Base-by-base conservation (phyloP, 306 rosid species). In the Carpinus fangiana region DNA sequence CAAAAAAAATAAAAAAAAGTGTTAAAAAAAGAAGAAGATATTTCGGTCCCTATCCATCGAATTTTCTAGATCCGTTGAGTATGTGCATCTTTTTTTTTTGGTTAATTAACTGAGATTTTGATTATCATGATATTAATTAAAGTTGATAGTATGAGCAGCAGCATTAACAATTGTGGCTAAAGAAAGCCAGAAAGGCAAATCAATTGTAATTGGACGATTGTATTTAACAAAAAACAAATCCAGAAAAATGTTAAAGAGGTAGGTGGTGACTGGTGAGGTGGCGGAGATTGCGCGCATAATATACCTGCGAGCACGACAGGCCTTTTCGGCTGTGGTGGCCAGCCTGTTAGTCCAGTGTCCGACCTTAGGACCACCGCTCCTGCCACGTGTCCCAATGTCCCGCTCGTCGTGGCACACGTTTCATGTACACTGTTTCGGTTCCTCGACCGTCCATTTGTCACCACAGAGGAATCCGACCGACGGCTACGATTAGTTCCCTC, bases 261-360 rank as follows among this genome's bases (percentile, higher is more conserved):
- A 21, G 46, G 50, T 41, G 45, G 45, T 1, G 45, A 41, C 45
- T n/a, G 12, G 53, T 46, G 82, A 69, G 73, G 64, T 7, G 84
- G 59, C 89, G 78, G 59, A 31, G 28, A 75, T 82, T 81, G 74
- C 87, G 87, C 73, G 66, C 45, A 73, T 16, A 12, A 12, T 34
- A 38, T 23, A 73, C 78, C 75, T 45, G 64, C 26, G 69, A 23
- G 76, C 74, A 47, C 73, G 76, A 70, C 78, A 73, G 50, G 38
- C 53, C 65, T 55, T 4, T 79, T 81, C 81, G 81, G 82, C 84
- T n/a, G 56, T 10, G 70, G 72, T 74, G 71, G 76, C 82, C 80
- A 77, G 75, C 76, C 79, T 54, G 76, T 73, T 55, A 51, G 62
- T 38, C 46, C 12, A 66, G 31, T 47, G 80, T 76, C 20, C 55